Evolutionary conservation across 2,329 filamentous ascomycete genomes (phyloP), one percentile per base, ranked within the genome.

Genomic region (Zalaria obscura): DNA sequence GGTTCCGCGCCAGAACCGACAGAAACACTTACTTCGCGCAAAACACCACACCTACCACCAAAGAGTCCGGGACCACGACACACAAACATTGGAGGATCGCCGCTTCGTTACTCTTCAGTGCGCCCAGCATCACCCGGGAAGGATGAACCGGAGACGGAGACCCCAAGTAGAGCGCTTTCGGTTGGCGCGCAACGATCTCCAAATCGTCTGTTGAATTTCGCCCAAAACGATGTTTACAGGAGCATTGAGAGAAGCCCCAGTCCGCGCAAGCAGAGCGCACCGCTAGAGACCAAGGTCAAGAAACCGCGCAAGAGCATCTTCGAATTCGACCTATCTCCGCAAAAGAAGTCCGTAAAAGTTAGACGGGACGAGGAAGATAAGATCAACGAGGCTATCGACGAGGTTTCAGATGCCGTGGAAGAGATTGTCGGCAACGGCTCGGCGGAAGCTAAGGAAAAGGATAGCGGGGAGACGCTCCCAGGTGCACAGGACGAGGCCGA

Each of bases 41-140:
- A 61, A 59, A 56, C 63, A 56, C 54, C 61, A 27, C 55, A 67
- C 57, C 51, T 75, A 57, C 62, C 69, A 62, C 60, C 63, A 44
- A 57, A 62, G 56, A 60, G 70, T 62, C 73, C 50, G 48, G 83
- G 79, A 2, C 80, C 80, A 1, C 67, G 73, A 41, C 83, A 81
- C 58, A 79, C 78, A 3, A 63, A 69, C 29, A 66, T 71, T 40
- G 66, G 62, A 5, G 64, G 66, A 26, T 80, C 80, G 0, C 76
- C 80, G 26, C 70, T 75, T 46, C 70, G 72, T 42, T 76, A 76
- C 50, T 75, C 73, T 4, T 70, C 71, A 38, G 58, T 79, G 40
- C 71, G 67, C 27, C 72, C 68, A 36, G 63, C 64, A 11, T 72
- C 72, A 8, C 75, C 69, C 7, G 29, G 29, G n/a, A 7, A 7